A percentile compares a stretch with the other conserved stretches of the same genome.
Conservation (phyloP, 495 filamentous ascomycete species). For the Penicillium canescens region DNA sequence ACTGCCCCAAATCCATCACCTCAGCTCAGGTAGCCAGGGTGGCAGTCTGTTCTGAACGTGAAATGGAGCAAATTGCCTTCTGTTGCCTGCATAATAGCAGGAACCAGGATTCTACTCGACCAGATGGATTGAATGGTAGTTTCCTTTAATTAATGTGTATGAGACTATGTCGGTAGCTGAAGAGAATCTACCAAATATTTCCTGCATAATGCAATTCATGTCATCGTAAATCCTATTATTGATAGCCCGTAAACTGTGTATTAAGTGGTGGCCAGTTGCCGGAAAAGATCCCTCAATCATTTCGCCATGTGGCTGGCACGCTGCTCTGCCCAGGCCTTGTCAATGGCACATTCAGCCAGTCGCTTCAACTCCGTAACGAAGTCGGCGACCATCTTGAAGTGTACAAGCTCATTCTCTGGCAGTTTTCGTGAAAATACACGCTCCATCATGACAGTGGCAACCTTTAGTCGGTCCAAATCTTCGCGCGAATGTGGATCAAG, state of each 20-base stretch:
- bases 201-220: neutral
- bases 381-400: conserved; percentile 47
- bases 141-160: conserved; percentile 28
- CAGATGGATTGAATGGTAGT: neutral
- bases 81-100: too few relatives aligned
- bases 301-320: neutral
- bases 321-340: conserved; percentile 40
- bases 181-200: neutral
- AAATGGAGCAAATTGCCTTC: too few relatives aligned
- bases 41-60: too few relatives aligned
- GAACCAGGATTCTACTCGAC: too few relatives aligned
- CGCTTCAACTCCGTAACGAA: conserved; percentile 48
- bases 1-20: too few relatives aligned
- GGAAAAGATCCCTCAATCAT: neutral
- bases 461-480: conserved; percentile 42
- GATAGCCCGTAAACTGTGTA: neutral
- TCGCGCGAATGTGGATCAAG: conserved; percentile 42
- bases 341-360: conserved; percentile 44
- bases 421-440: conserved; percentile 39
- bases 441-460: conserved; percentile 44
- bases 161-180: conserved; percentile 17
- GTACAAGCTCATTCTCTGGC: conserved; percentile 42
- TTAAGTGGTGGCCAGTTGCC: neutral
- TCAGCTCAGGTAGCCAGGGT: too few relatives aligned
- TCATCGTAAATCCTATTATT: neutral